Conservation (phyloP, 768 basidiomycete species). For the Russula ochroleuca region DNA sequence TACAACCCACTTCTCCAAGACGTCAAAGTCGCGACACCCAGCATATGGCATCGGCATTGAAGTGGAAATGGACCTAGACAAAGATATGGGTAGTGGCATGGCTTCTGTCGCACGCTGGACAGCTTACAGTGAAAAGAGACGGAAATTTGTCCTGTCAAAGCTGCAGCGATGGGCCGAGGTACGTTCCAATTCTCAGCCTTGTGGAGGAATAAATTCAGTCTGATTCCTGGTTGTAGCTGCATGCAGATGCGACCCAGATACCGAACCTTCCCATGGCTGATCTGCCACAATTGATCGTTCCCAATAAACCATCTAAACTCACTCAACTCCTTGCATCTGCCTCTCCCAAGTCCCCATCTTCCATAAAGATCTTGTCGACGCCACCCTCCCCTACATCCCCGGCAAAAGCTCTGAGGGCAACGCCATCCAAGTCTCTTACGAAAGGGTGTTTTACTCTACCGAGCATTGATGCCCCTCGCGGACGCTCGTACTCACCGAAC, state of each 20-base stretch:
- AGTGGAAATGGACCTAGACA: slow-evolving; percentile 81
- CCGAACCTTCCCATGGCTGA: slow-evolving; percentile 62
- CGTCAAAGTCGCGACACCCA: slow-evolving; percentile 60
- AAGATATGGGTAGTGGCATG: slow-evolving; percentile 78
- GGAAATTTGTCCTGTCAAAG: slow-evolving; percentile 53
- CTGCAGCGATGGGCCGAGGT: slow-evolving; percentile 64
- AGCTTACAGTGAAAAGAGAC: slow-evolving; percentile 57
- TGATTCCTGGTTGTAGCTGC: slow-evolving; percentile 43
- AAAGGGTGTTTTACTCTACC: slow-evolving; percentile 30
- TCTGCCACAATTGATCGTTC: slow-evolving; percentile 53
- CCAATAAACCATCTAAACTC: slow-evolving; percentile 58
- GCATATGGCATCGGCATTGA: slow-evolving; percentile 85
- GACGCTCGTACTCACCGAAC: slow-evolving; percentile 38
- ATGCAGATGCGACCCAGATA: slow-evolving; percentile 40
- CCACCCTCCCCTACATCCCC: slow-evolving; percentile 34
- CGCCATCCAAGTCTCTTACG: slow-evolving; percentile 37
- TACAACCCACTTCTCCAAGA: slow-evolving; percentile 67
- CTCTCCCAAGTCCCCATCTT: slow-evolving; percentile 54
- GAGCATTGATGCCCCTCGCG: slow-evolving; percentile 50
- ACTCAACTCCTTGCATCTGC: slow-evolving; percentile 68
- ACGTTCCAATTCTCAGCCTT: slow-evolving; percentile 25
- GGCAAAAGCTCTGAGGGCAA: slow-evolving; percentile 33
- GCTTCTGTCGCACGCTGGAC: slow-evolving; percentile 88
- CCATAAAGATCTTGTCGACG: slow-evolving; percentile 34
- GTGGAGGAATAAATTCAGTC: not conserved